Conservation (phyloP, 2,329 filamentous ascomycete species). For the Penicillium sp. region DNA sequence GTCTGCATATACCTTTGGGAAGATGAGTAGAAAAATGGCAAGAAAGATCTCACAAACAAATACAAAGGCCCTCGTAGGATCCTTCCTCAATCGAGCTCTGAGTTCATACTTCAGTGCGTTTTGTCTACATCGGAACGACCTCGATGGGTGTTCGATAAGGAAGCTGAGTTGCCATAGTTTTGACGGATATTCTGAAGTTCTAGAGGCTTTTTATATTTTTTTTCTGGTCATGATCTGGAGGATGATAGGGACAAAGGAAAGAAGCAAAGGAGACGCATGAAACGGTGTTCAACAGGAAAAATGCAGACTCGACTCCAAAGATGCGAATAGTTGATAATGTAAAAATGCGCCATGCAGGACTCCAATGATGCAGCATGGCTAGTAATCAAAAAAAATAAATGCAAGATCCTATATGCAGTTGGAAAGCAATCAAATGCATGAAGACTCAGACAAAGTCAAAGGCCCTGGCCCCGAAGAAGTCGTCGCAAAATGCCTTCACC, state of each 20-base stretch:
- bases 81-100: no score
- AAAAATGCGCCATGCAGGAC: slow-evolving; percentile 10
- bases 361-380: slow-evolving; percentile 12
- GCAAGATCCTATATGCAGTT: not conserved
- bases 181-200: not conserved
- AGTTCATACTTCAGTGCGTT: no score
- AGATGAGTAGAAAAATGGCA: no score
- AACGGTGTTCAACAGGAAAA: slow-evolving; percentile 11
- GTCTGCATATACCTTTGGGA: no score
- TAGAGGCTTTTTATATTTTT: not conserved
- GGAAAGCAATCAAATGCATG: not conserved
- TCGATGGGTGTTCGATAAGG: no score
- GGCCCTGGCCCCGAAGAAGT: slow-evolving; percentile 39
- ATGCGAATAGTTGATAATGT: slow-evolving; percentile 14
- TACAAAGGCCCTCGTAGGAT: no score
- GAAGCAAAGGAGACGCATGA: slow-evolving; percentile 14
- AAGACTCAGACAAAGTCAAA: slow-evolving; percentile 20
- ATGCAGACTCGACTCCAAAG: slow-evolving; percentile 10
- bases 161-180: no score
- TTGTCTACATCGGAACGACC: no score
- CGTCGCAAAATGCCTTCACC: slow-evolving; percentile 48
- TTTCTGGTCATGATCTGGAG: not conserved
- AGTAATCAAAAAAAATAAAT: not conserved
- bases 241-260: not conserved
- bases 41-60: no score